These are phyloP conservation scores for Arthrobotrys pseudoclavata DNA, from an alignment of 2,329 filamentous ascomycete genomes.

Conservation along the genomic window DNA sequence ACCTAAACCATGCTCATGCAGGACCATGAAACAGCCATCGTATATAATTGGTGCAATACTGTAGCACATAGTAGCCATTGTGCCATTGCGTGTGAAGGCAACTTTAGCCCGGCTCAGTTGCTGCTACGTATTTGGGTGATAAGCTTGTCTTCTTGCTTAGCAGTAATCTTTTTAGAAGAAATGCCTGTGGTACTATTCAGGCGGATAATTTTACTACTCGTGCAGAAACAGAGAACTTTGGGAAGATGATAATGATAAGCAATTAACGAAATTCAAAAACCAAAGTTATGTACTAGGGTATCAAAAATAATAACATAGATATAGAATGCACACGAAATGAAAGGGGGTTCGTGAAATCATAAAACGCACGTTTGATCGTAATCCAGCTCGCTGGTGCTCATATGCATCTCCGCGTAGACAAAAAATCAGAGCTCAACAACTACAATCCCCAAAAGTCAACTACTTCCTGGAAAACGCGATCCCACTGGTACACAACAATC, in stretches of 20 bases:
- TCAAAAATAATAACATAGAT: background rate
- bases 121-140: background rate
- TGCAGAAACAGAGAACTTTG: no score
- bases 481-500: constrained; percentile 58
- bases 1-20: background rate
- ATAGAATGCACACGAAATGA: constrained; percentile 10
- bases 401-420: background rate
- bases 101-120: background rate
- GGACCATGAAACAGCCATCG: background rate
- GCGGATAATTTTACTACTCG: no score
- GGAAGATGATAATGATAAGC: background rate
- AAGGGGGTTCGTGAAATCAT: constrained; percentile 30
- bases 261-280: background rate
- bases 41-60: background rate
- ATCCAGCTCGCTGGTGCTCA: background rate
- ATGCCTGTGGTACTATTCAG: no score
- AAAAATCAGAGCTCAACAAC: background rate
- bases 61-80: background rate
- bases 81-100: background rate
- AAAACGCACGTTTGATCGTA: background rate
- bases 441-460: constrained; percentile 50
- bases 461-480: constrained; percentile 34
- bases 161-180: background rate
- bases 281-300: constrained; percentile 13
- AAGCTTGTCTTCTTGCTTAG: background rate